Conservation (phyloP, 331 rosid genomes). For the Prunus yedoensis region DNA sequence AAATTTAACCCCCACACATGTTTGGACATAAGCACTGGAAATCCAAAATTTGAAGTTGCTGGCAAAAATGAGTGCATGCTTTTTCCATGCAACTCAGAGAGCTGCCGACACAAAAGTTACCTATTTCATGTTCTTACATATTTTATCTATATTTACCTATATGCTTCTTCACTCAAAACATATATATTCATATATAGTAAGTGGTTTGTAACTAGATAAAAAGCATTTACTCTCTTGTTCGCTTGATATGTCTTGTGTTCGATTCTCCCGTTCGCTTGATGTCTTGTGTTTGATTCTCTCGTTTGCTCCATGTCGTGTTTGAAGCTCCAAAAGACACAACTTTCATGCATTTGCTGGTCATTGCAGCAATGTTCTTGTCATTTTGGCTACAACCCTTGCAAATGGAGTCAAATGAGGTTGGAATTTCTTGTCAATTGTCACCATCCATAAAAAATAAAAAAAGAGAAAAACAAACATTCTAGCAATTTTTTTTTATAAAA, state of each 20-base stretch:
- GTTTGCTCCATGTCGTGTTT: too few species aligned
- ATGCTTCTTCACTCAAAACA: too few species aligned
- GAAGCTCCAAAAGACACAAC: neutral
- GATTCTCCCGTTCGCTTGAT: too few species aligned
- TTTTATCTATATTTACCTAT: neutral
- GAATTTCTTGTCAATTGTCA: neutral
- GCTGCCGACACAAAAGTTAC: neutral
- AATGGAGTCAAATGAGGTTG: neutral
- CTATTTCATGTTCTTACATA: neutral
- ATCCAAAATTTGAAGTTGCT: neutral
- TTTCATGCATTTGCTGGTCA: neutral
- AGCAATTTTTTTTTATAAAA: neutral
- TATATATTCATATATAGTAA: too few species aligned
- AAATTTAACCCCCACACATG: conserved; percentile 16
- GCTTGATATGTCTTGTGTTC: too few species aligned
- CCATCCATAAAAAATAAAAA: neutral
- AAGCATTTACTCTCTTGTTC: too few species aligned
- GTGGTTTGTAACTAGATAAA: too few species aligned
- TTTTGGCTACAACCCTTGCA: neutral
- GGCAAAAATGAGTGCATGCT: neutral
- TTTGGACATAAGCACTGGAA: neutral
- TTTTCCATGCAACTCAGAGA: neutral
- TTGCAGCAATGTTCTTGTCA: neutral
- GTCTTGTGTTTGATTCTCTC: too few species aligned
- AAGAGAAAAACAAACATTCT: neutral